Evolutionary conservation across 768 basidiomycete genomes (phyloP), one percentile per base, ranked within the genome.

Genomic region (Mycena floridula): DNA sequence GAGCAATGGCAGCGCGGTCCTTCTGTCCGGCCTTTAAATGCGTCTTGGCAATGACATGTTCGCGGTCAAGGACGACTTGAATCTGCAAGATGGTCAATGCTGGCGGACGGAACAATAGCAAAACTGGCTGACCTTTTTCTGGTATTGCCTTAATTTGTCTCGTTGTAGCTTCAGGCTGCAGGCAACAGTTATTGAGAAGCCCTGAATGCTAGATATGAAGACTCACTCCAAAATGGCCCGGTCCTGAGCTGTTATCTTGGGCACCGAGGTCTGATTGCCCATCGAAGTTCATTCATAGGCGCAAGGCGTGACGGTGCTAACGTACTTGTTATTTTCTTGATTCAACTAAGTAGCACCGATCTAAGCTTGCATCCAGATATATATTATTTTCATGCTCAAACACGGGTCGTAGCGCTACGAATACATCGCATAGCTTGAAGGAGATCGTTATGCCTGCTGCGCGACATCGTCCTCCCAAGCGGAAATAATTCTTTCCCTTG

Each of bases 101-200:
- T 40, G 38, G 42, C 25, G 21, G 7, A 22, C 20, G 16, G 23
- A n/a, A 24, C 9, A 13, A 42, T 20, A 24, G 46, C 18, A 40
- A 23, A 32, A 24, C 21, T 20, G 15, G 36, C 72, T 23, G 46
- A 89, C 95, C 77, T 85, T 85, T 71, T 83, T 90, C 76, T 95
- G 96, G 59, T 98, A 99, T 61, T 94, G 89, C 61, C 79, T 86
- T 49, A 99, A 68, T 63, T 94, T 97, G 67, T 99, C 96, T 25
- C 96, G 77, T 62, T 99, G 96, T 37, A 96, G 64, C 66, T 99
- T 98, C 53, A 99, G 76, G 60, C 95, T 97, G 62, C 24, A 58
- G 42, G 43, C 25, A 46, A 35, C 37, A 40, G 51, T 47, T 39
- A 51, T 43, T 21, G 30, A 44, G 49, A 39, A 28, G 40, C 43